Base-by-base conservation (phyloP, 495 filamentous ascomycete species). In the Haplographium delicatum region DNA sequence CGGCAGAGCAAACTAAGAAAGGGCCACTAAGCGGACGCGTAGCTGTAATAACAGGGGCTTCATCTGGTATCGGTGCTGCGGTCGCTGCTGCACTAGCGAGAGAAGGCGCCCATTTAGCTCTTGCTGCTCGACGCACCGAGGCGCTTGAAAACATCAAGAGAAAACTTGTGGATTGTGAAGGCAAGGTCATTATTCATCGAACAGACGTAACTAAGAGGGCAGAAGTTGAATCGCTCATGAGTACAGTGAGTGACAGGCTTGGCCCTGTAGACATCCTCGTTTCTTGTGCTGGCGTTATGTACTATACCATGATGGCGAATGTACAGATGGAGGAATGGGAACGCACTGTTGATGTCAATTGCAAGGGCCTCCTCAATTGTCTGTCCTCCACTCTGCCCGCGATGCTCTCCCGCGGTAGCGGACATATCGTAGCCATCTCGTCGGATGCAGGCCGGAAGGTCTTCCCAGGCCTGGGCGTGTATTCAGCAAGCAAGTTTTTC, bases 291-390 rank as follows among this genome's bases (percentile, higher is more conserved):
- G 83, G 82, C 11, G 83, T 86, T 47, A 86, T 86, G 83, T 86
- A 86, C 64, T 86, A 78, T 65, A 85, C 81, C 13, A 79, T 85
- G 76, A 85, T 86, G 82, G 74, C 78, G 3, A 85, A 86, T 58
- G 68, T 64, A 20, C 70, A 82, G 48, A 74, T 60, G 5, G 79
- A 83, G 4, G 76, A 86, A 48, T 86, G 83, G 82, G 80, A 85
- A 46, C 77, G 77, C 31, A 85, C 81, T 2, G 80, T 84, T 15
- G 82, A 85, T 47, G 80, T 85, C 26, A 85, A 85, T 64, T 85
- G 82, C 75, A 85, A 85, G 61, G 83, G 82, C 47, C 68, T 86
- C 9, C 62, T 86, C n/a, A 70, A 86, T 65, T 76, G 75, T 48
- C 62, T 85, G 2, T 70, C 78, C 1, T 70, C 77, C 27, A 76